These are phyloP conservation scores for Syzygium syzygioides DNA, from an alignment of 441 rosid genomes.

Conservation along the genomic window DNA sequence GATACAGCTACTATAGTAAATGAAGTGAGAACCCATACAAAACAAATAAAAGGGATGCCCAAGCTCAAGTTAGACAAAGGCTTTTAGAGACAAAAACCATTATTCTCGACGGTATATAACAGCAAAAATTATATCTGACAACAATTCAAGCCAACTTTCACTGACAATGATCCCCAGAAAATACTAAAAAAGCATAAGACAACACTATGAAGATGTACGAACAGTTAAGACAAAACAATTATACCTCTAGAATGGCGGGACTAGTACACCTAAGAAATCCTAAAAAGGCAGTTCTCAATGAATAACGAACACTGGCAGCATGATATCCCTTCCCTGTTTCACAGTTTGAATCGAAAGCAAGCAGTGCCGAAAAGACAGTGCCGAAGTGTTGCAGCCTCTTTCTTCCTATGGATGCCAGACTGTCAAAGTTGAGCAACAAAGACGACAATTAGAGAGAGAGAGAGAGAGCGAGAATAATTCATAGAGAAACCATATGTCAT, in stretches of 20 bases:
- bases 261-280: slow-evolving; percentile 87
- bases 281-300: slow-evolving; percentile 89
- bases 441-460: neutral
- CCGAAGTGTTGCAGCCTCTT: slow-evolving; percentile 79
- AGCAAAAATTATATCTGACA: neutral
- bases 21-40: neutral
- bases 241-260: slow-evolving; percentile 84
- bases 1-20: neutral
- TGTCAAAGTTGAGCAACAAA: slow-evolving; percentile 31
- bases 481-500: neutral
- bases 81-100: neutral
- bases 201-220: neutral
- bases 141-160: neutral
- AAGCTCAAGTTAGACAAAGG: neutral
- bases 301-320: slow-evolving; percentile 75
- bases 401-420: slow-evolving; percentile 93
- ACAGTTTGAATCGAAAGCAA: slow-evolving; percentile 64
- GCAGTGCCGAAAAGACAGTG: slow-evolving; percentile 66
- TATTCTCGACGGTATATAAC: neutral
- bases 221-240: slow-evolving; percentile 6
- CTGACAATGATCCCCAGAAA: neutral
- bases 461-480: neutral
- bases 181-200: neutral
- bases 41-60: neutral
- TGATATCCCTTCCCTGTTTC: slow-evolving; percentile 69